Evolutionary conservation across 2,329 filamentous ascomycete genomes (phyloP), one percentile per base, ranked within the genome.

Genomic region (Onygenales sp.): DNA sequence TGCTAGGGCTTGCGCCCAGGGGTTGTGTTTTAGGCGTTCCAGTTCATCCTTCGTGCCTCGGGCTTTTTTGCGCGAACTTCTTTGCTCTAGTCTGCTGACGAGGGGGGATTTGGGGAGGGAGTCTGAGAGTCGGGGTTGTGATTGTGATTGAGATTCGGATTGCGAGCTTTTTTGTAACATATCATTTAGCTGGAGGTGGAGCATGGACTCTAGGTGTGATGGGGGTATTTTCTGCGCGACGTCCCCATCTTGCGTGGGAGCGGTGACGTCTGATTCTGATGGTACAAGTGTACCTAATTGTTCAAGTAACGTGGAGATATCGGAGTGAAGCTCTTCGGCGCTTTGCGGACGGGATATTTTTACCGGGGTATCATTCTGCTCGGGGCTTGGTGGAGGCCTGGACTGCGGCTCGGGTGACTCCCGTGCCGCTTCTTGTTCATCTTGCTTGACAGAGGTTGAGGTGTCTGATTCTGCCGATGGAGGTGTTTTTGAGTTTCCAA

Each of bases 1-100:
- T 14, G 69, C 68, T 10, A 74, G 64, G 17, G 67, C 67, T 36
- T 65, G 52, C 2, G 71, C 71, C 70, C 70, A 74, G 17, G 70
- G 69, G 43, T 74, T 73, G 13, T 63, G 60, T 33, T 54, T 47
- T n/a, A 73, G 59, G 3, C 63, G 57, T 11, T 65, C 60, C 31
- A 59, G 55, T 43, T 70, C 65, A 3, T 58, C 54, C 43, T 54
- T 52, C 27, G 57, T 59, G 27, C 66, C 53, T 5, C 55, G 59
- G 14, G 56, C 59, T 54, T 69, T 69, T 50, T 59, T 61, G 5
- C 51, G 57, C 45, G 62, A 61, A 2, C 57, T 13, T 32, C 21
- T 32, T 55, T 27, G 55, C 52, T 43, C 54, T 45, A 52, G 33
- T 31, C 50, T 52, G 17, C 14, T n/a, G 27, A 43, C 31, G n/a